Evolutionary conservation across 441 rosid species (phyloP), one percentile per base, ranked within the genome.

Genomic region (Bocquillonia castaneifolia): DNA sequence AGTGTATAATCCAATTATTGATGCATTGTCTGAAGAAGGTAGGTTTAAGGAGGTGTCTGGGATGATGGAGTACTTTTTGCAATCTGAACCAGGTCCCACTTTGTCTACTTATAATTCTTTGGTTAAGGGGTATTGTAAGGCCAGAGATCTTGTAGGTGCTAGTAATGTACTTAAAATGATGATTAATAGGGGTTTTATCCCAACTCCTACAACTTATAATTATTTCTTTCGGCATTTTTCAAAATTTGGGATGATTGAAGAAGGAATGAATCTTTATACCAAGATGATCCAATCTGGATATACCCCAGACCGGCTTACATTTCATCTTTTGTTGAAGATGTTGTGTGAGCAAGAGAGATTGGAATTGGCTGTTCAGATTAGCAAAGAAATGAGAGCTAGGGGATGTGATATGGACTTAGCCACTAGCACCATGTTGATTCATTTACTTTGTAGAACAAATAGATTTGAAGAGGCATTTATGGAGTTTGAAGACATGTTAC

Each of bases 241-340:
- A 0, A 85, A 82, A 69, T 81, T 68, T 67, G 74, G 81, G 68
- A 88, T 84, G 73, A 76, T 86, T 15, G 93, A 89, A 42, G 95
- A 85, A 32, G 95, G 82, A 0, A 89, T 93, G 96, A 84, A 83
- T 59, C 86, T 91, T 54, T 87, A 86, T 71, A 81, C 79, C 32
- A 93, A 88, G 82, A 77, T 91, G 91, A 75, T 89, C 60, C 88
- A 85, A 72, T 84, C 90, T 69, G 93, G 97, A 29, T 84, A 86
- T 69, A 76, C 67, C 42, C 92, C 84, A 0, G 96, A 91, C 73
- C 82, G 83, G 68, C 84, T 85, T 2, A 86, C 97, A 0, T 89
- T 81, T 75, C 90, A 87, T 80, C 88, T 88, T 79, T 59, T 93
- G 81, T 50, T 93, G 76, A 93, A 93, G 82, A 78, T 86, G 86